phyloP scores from a whole-genome alignment of 768 basidiomycete genomes.

The Coprinellus aureogranulatus region DNA sequence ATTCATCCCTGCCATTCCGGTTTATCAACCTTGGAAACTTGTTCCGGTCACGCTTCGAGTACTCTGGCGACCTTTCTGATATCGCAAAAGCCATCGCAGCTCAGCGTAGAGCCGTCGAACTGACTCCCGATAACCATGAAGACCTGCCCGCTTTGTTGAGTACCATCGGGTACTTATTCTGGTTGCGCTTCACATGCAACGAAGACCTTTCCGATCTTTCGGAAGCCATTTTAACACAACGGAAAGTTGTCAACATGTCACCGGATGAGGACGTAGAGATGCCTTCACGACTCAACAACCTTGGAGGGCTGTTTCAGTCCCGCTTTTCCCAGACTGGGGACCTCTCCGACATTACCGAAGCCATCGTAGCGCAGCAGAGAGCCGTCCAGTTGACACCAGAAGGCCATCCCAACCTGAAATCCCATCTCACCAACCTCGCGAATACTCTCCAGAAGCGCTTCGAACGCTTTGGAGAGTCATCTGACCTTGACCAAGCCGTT shows the following conservation, averaged over 20 bases:
- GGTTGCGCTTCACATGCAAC: background rate
- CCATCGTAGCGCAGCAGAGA: too few species aligned
- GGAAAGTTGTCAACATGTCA: conserved; percentile 1
- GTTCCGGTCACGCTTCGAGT: too few species aligned
- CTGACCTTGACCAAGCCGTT: background rate
- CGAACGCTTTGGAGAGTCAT: background rate
- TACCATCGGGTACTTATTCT: background rate
- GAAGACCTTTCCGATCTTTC: background rate
- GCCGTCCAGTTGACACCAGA: too few species aligned
- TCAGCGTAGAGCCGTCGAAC: too few species aligned
- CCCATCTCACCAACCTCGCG: too few species aligned
- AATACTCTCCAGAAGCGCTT: too few species aligned
- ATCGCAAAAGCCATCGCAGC: too few species aligned
- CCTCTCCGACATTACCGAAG: too few species aligned
- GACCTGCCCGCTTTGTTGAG: too few species aligned
- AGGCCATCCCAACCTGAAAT: too few species aligned
- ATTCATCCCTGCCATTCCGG: background rate
- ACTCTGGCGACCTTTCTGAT: too few species aligned
- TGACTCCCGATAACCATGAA: too few species aligned
- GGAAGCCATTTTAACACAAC: background rate
- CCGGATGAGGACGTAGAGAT: background rate
- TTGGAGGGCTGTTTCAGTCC: conserved; percentile 14
- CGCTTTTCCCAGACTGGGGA: conserved; percentile 6
- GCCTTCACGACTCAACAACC: background rate
- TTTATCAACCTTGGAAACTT: background rate